Evolutionary conservation across 2,329 filamentous ascomycete genomes (phyloP), one percentile per base, ranked within the genome.

Genomic region (Fusarium compactum): DNA sequence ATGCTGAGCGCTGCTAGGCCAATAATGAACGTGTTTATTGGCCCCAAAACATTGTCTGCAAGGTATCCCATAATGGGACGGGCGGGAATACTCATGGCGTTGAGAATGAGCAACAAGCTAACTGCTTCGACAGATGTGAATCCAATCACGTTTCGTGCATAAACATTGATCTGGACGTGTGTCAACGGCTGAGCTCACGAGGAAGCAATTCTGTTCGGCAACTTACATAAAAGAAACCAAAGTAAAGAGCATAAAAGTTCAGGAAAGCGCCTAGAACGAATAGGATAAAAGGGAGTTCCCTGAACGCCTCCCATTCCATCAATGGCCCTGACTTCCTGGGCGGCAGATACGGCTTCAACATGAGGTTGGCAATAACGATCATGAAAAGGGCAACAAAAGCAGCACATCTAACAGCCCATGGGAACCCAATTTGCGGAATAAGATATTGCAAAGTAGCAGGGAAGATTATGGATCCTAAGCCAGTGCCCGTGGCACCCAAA

Each of bases 371-470:
- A 1, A 82, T 69, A 2, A 77, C 59, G 24, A 84, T 78, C 11
- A 86, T 85, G 1, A 76, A 80, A 9, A 89, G 78, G 48, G 83
- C 84, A 34, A 94, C 84, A 72, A 93, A 91, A 0, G 85, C 91
- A 2, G 92, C 82, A 12, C 89, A 85, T 10, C 92, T 82, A 5
- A 90, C 88, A 0, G 89, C 85, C 89, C 90, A 91, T 1, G 82
- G 80, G 70, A 91, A 92, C 1, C 89, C 89, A 30, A 91, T 82
- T 18, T 80, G 76, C 0, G 87, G 86, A 9, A 89, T 82, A 20
- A 91, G 79, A 51, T 86, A 83, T 71, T 89, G 84, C 73, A 91
- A 86, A 18, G 84, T 81, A 14, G 86, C 82, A 0, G 88, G 87
- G 67, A 88, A 90, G 12, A 88, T 77, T 14, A 89, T 77, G 30